Conservation (phyloP, 345 rosid species). For the Lepidium sativum region DNA sequence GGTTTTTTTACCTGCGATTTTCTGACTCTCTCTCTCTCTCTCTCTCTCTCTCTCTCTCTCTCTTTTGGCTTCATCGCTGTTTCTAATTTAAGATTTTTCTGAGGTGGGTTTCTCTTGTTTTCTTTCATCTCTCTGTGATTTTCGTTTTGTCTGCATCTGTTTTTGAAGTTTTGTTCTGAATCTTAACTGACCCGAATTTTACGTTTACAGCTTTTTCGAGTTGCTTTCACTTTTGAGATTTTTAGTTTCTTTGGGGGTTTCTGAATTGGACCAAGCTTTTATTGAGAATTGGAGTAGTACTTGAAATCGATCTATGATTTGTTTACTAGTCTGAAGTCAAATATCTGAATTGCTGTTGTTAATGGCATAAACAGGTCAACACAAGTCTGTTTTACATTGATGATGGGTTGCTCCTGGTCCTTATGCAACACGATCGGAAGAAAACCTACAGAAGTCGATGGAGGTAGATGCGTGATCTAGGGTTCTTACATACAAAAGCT, state of each 20-base stretch:
- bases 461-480: conserved; percentile 38
- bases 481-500: not conserved
- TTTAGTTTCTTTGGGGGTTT: not conserved
- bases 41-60: not conserved
- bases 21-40: not conserved
- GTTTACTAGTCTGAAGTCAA: not conserved
- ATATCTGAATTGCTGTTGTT: not conserved
- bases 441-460: conserved; percentile 38
- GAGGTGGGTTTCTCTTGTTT: conserved; percentile 21
- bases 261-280: not conserved
- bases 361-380: conserved; percentile 14
- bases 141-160: not conserved
- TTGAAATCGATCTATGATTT: conserved; percentile 1
- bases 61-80: not conserved
- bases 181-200: not conserved
- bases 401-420: conserved; percentile 64
- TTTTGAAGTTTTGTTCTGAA: not conserved
- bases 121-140: not conserved
- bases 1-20: not conserved
- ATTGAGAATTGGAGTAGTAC: not conserved
- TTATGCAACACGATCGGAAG: conserved; percentile 22
- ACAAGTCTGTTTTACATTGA: conserved; percentile 26
- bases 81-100: not conserved
- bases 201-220: conserved; percentile 11
- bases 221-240: not conserved